Evolutionary conservation across 176 grass and related monocot species (phyloP).

Genomic region (Triticum monococcum): DNA sequence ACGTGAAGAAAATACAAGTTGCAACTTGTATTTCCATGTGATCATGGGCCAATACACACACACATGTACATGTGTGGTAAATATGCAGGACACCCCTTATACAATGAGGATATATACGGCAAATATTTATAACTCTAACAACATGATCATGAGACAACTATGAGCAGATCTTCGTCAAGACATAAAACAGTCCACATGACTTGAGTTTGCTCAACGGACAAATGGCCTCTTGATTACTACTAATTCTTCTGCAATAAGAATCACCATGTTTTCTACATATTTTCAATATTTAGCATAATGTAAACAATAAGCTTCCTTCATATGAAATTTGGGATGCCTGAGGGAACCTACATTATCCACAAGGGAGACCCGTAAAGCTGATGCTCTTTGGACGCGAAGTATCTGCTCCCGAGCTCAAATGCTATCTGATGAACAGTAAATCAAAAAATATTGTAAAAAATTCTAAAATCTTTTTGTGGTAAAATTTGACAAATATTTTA

Average conservation of each 20-base stretch:
- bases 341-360: conserved; percentile 34
- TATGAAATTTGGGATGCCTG: conserved; percentile 34
- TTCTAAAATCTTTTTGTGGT: no score
- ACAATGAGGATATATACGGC: no score
- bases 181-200: conserved; percentile 49
- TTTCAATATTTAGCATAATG: conserved; percentile 4
- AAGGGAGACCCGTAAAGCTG: conserved; percentile 45
- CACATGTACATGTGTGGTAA: no score
- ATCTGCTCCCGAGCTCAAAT: no score
- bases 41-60: no score
- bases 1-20: no score
- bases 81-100: no score
- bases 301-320: background rate
- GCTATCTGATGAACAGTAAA: no score
- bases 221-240: conserved; percentile 1
- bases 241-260: conserved; percentile 2
- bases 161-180: conserved; percentile 41
- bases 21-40: no score
- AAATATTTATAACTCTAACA: no score
- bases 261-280: background rate
- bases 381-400: conserved; percentile 30
- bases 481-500: no score
- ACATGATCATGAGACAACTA: conserved; percentile 33
- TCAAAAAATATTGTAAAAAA: no score
- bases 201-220: conserved; percentile 50